Conservation (phyloP, 805 yeast genomes). For the Wickerhamiella sergipiensis region DNA sequence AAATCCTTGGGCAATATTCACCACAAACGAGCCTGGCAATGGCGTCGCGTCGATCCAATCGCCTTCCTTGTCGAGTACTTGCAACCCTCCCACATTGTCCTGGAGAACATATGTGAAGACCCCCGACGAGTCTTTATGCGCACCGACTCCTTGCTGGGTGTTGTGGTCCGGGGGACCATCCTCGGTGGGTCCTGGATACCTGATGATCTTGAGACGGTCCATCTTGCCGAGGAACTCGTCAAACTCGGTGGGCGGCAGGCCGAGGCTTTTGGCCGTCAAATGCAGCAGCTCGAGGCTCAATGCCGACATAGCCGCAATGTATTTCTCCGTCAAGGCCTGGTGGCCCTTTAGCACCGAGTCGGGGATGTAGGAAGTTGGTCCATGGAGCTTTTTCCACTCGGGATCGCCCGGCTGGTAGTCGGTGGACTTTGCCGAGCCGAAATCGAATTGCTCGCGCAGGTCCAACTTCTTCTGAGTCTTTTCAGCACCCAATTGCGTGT, state of each 20-base stretch:
- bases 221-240: conserved; percentile 37
- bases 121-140: conserved; percentile 50
- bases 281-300: conserved; percentile 32
- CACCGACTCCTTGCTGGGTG: conserved; percentile 40
- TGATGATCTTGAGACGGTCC: conserved; percentile 38
- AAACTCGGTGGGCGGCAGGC: conserved; percentile 32
- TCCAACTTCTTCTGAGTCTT: conserved; percentile 40
- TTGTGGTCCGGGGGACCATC: conserved; percentile 1
- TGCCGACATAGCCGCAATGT: conserved; percentile 33
- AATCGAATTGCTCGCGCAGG: conserved; percentile 49
- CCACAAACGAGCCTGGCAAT: conserved; percentile 35
- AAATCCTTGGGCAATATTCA: conserved; percentile 47
- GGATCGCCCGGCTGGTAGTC: conserved; percentile 13
- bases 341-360: conserved; percentile 31
- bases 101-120: conserved; percentile 47
- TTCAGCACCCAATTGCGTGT: conserved; percentile 43
- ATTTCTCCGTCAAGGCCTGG: conserved; percentile 28
- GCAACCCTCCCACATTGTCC: conserved; percentile 39
- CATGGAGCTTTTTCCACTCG: conserved; percentile 36
- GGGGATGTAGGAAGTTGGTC: conserved; percentile 45
- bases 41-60: conserved; percentile 45
- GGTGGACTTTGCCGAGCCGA: conserved; percentile 27
- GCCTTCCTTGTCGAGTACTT: conserved; percentile 42
- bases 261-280: conserved; percentile 44
- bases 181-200: conserved; percentile 35